phyloP scores from a whole-genome alignment of 495 filamentous ascomycete genomes.

The Penicillium egyptiacum region DNA sequence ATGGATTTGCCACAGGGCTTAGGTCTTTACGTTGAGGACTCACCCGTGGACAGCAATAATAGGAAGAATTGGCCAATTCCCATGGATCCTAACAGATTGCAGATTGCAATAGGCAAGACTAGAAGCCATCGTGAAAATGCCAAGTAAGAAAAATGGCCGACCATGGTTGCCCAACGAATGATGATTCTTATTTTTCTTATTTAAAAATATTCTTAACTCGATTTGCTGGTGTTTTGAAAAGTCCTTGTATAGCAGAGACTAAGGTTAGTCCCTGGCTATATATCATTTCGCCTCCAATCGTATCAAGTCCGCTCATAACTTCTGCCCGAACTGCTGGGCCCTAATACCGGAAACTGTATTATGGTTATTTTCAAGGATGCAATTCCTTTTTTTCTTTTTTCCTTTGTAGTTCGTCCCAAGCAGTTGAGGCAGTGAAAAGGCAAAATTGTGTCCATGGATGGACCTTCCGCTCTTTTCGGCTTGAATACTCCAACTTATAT shows the following conservation, averaged over 20 bases:
- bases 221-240: no score
- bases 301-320: conserved; percentile 2
- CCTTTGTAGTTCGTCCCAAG: no score
- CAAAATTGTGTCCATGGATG: background rate
- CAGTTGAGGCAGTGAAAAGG: background rate
- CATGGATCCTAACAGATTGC: conserved; percentile 3
- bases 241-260: no score
- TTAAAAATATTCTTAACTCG: no score
- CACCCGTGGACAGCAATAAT: background rate
- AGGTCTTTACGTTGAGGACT: conserved; percentile 16
- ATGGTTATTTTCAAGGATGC: background rate
- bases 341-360: background rate
- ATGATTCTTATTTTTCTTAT: background rate
- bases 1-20: conserved; percentile 7
- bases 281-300: background rate
- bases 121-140: background rate
- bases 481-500: background rate
- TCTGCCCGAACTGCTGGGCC: conserved; percentile 14
- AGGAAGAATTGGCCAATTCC: background rate
- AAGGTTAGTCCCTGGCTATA: no score
- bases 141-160: conserved; percentile 3
- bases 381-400: background rate
- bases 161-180: conserved; percentile 15
- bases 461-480: background rate
- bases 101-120: background rate